Base-by-base conservation (phyloP, 2,329 filamentous ascomycete species). In the Aspergillus novofumigatus region DNA sequence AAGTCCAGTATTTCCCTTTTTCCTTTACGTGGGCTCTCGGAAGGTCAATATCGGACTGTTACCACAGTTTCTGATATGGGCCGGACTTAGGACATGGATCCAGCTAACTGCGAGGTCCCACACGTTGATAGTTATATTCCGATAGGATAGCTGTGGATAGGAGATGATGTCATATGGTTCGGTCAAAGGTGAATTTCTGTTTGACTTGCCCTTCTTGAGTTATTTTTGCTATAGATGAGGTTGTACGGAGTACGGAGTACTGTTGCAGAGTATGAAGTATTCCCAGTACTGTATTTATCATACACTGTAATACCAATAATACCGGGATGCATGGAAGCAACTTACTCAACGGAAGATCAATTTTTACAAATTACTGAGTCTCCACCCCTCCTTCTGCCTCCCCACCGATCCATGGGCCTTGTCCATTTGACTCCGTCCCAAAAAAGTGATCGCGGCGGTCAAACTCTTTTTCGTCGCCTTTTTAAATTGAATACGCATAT, bases 371-470 rank as follows among this genome's bases (percentile, higher is more conserved):
- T 35, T 55, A 55, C 54, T 53, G 49, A 50, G 53, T 49, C 59
- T 57, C 53, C 57, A 51, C 57, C 56, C 54, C 47, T 54, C 55
- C 53, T 51, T 50, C 42, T 23, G 4, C 17, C 42, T 54, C 62
- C 53, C 59, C 64, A 65, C 58, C 47, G 53, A 59, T 58, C 59
- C 52, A 49, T 59, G 51, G 57, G 61, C 50, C 59, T 54, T 47
- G 35, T 52, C 49, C 47, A 54, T 60, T 59, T 51, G 50, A 55
- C 52, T 55, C 51, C 50, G 55, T 59, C 56, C 63, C 62, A 66
- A 58, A 17, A 61, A 60, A 67, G 67, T 68, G 59, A 62, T 45
- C 44, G 51, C 53, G 42, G 53, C 50, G 51, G 51, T 48, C 32
- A 38, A 52, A 35, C 20, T 32, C 32, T 56, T 58, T 53, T 41